Conservation (phyloP, 2,329 filamentous ascomycete species). For the Trichoderma sp. region DNA sequence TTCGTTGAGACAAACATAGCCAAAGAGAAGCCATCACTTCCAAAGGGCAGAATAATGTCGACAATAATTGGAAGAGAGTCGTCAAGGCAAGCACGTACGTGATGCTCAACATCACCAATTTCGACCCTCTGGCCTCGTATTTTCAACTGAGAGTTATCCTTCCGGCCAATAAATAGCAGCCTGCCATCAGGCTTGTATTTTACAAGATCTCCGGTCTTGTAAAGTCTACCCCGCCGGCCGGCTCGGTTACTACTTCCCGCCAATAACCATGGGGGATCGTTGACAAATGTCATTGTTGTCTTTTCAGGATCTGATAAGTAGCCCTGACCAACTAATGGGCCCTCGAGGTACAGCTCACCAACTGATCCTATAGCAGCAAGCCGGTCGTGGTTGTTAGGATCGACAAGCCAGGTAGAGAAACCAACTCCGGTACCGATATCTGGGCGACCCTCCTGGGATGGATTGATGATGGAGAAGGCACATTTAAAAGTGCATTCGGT, state of each 20-base stretch:
- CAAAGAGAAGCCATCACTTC: neutral
- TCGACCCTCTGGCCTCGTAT: constrained; percentile 50
- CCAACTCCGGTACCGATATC: constrained; percentile 10
- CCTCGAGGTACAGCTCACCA: constrained; percentile 23
- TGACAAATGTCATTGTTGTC: constrained; percentile 18
- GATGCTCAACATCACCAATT: constrained; percentile 22
- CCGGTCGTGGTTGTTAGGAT: constrained; percentile 1
- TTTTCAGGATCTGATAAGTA: constrained; percentile 22
- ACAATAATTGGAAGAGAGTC: neutral
- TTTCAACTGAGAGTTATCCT: constrained; percentile 52
- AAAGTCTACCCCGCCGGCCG: constrained; percentile 26
- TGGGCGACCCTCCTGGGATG: neutral
- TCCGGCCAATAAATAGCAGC: constrained; percentile 45
- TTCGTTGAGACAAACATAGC: neutral
- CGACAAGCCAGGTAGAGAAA: constrained; percentile 21
- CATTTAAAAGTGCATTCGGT: constrained; percentile 9
- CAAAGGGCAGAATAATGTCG: neutral
- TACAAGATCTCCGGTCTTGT: constrained; percentile 38
- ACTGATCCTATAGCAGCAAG: constrained; percentile 20
- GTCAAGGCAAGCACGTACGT: constrained; percentile 9
- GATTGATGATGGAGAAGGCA: neutral
- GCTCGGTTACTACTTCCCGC: constrained; percentile 23
- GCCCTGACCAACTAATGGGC: constrained; percentile 23
- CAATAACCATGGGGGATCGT: constrained; percentile 36
- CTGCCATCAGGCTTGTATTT: constrained; percentile 33